Evolutionary conservation across 257 asterid species (phyloP).

Genomic region (Penstemon newberryi): DNA sequence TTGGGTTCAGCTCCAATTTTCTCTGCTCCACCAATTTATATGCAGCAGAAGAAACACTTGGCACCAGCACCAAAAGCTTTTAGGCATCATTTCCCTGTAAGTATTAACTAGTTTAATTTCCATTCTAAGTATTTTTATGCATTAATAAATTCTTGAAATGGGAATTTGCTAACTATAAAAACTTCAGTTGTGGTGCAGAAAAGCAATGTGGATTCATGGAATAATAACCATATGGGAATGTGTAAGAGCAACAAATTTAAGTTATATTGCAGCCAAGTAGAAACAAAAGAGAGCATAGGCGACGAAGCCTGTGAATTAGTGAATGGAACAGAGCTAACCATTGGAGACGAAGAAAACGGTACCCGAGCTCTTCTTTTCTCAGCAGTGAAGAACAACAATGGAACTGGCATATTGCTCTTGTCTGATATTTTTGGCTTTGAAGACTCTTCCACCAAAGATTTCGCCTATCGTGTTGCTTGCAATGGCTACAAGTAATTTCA

Average conservation of each 20-base stretch:
- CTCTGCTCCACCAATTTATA: conserved; percentile 39
- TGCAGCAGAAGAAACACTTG: conserved; percentile 26
- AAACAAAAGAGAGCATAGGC: conserved; percentile 45
- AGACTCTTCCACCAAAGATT: conserved; percentile 72
- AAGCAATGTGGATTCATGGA: conserved; percentile 32
- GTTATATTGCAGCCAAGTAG: conserved; percentile 44
- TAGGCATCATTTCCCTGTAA: conserved; percentile 41
- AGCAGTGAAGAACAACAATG: conserved; percentile 84
- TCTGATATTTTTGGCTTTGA: conserved; percentile 76
- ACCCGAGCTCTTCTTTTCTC: conserved; percentile 56
- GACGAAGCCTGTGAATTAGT: conserved; percentile 82
- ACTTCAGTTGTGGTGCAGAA: conserved; percentile 72
- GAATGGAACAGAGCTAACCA: conserved; percentile 58
- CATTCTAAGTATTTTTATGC: neutral
- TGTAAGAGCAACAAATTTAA: conserved; percentile 26
- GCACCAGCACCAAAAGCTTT: conserved; percentile 22
- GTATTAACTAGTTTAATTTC: conserved; percentile 24
- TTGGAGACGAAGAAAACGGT: conserved; percentile 51
- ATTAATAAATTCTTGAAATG: neutral
- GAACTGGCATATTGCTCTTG: conserved; percentile 70
- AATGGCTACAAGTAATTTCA: conserved; percentile 73
- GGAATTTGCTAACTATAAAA: conserved; percentile 37
- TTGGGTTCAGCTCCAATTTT: conserved; percentile 41
- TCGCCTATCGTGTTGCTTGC: conserved; percentile 81
- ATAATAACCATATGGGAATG: conserved; percentile 19